Conservation (phyloP, 169 alveolate species). For the Cytauxzoon felis region DNA sequence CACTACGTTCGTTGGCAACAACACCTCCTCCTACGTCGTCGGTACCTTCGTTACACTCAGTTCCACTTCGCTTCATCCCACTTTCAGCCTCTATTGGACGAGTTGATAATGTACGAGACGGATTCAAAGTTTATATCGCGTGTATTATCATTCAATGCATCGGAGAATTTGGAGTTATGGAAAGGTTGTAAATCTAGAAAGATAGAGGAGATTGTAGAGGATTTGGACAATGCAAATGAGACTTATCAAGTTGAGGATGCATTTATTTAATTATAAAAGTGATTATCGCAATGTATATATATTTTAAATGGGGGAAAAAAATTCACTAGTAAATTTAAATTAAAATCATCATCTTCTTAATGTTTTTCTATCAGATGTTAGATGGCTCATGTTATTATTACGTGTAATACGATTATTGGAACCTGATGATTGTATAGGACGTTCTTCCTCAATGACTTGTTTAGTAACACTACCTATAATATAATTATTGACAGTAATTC, state of each 20-base stretch:
- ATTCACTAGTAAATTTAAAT: too few species aligned
- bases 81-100: constrained; percentile 47
- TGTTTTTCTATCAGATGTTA: too few species aligned
- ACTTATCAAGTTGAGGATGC: constrained; percentile 26
- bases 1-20: too few species aligned
- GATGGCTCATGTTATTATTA: too few species aligned
- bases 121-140: constrained; percentile 8
- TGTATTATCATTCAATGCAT: constrained; percentile 9
- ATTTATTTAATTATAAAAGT: neutral
- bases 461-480: constrained; percentile 38
- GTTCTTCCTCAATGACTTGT: constrained; percentile 54
- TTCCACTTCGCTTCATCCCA: too few species aligned
- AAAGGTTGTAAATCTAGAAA: constrained; percentile 12
- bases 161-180: constrained; percentile 37
- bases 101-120: constrained; percentile 8
- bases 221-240: constrained; percentile 27
- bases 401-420: too few species aligned
- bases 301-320: too few species aligned
- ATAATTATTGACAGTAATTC: neutral
- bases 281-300: too few species aligned
- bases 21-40: too few species aligned
- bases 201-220: constrained; percentile 33
- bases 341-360: too few species aligned
- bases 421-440: too few species aligned
- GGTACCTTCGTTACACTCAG: too few species aligned